Evolutionary conservation across 176 grass and related monocot genomes (phyloP), one percentile per base, ranked within the genome.

Genomic region (Bothriochloa decipiens): DNA sequence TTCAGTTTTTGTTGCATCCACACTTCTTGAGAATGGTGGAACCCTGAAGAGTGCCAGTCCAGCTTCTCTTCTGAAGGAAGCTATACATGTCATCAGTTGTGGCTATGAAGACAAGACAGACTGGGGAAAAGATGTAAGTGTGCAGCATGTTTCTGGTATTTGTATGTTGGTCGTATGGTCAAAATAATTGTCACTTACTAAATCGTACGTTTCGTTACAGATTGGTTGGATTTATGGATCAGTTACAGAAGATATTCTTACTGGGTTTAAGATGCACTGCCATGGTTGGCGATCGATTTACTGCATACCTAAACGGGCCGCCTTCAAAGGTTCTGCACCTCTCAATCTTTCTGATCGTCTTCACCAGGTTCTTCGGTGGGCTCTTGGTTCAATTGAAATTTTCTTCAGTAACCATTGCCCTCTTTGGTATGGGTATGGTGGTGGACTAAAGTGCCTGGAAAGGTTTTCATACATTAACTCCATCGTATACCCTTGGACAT

Each of bases 51-150:
- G 82, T 76, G 85, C 91, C 39, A 90, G 72, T 71, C 91, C 91
- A 36, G 88, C 91, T 57, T 93, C 91, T 45, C 82, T 93, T 61
- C 52, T 93, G 6, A 93, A 93, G 88, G 91, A 93, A 85, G 91
- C 91, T 47, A 93, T 93, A 70, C 91, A 93, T 85, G 91, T 90
- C 50, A 93, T 93, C 40, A 83, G 91, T 22, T 93, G 91, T 72
- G 91, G 91, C 47, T 93, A 93, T n/a, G 91, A 93, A 69, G 91
- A 93, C 67, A 93, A 93, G 49, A 93, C 91, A 40, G 91, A 80
- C 67, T 93, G 91, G 91, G 91, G 91, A 77, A 93, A 93, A 81
- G 91, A 93, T 83, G 91, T 93, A 49, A 81, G 78, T 68, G 6
- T 68, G 43, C 64, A 37, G 3, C 64, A 23, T 53, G 45, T 14